phyloP scores from a whole-genome alignment of 805 yeast genomes.

The Candida chauliodis region DNA sequence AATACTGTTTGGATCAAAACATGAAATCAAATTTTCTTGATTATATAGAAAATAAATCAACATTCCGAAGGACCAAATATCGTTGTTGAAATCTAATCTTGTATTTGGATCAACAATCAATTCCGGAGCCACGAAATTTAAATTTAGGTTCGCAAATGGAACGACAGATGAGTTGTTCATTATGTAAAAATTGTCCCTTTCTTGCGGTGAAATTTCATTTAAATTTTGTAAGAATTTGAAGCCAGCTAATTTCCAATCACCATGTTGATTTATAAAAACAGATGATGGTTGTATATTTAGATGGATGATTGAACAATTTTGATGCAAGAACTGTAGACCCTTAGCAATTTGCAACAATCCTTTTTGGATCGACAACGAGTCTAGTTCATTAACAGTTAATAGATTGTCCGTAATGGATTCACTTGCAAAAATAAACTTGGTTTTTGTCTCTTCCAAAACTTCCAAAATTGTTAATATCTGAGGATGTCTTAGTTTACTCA shows the following conservation, averaged over 20 bases:
- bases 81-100: constrained; percentile 61
- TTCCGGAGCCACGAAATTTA: constrained; percentile 84
- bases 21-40: constrained; percentile 38
- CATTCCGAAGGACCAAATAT: constrained; percentile 81
- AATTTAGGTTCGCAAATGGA: constrained; percentile 71
- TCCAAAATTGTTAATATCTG: constrained; percentile 79
- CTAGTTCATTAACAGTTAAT: constrained; percentile 41
- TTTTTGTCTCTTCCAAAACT: constrained; percentile 83
- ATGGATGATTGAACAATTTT: constrained; percentile 70
- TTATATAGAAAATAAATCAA: constrained; percentile 69
- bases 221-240: constrained; percentile 47
- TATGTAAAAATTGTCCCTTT: constrained; percentile 56
- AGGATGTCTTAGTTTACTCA: constrained; percentile 87
- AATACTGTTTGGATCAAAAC: constrained; percentile 46
- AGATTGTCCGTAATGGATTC: constrained; percentile 69
- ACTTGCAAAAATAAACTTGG: constrained; percentile 75
- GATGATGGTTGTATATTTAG: constrained; percentile 75
- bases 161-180: constrained; percentile 74
- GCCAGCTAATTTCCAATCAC: constrained; percentile 93
- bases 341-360: constrained; percentile 78
- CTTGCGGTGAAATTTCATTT: constrained; percentile 45
- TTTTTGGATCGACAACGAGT: constrained; percentile 71
- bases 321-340: constrained; percentile 80
- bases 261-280: constrained; percentile 71
- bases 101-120: constrained; percentile 57